These are phyloP conservation scores for Alternaria brassicicola DNA, from an alignment of 2,329 filamentous ascomycete species.

Conservation along the genomic window DNA sequence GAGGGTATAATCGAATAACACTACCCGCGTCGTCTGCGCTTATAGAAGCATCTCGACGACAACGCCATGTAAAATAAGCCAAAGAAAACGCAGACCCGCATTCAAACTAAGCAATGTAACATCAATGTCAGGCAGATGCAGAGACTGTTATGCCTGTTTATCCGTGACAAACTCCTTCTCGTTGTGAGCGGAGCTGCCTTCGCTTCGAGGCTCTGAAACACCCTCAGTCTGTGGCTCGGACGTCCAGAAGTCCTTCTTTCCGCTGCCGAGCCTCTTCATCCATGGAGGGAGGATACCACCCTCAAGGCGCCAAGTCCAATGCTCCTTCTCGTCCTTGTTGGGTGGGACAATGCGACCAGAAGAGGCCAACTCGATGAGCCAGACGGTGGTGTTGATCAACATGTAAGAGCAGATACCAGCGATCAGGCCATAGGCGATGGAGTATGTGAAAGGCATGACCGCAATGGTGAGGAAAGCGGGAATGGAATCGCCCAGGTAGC, in stretches of 20 bases:
- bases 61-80: slow-evolving; percentile 2
- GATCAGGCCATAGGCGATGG: slow-evolving; percentile 85
- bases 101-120: neutral
- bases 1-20: slow-evolving; percentile 18
- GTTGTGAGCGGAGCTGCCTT: slow-evolving; percentile 32
- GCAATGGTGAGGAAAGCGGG: slow-evolving; percentile 84
- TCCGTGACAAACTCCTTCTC: slow-evolving; percentile 34
- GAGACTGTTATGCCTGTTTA: slow-evolving; percentile 28
- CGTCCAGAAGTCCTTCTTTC: slow-evolving; percentile 77
- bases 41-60: neutral
- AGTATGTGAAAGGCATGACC: slow-evolving; percentile 90
- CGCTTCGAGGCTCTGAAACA: slow-evolving; percentile 34
- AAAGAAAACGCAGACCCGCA: neutral
- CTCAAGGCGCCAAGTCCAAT: slow-evolving; percentile 78
- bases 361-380: slow-evolving; percentile 68
- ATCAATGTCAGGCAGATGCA: slow-evolving; percentile 7
- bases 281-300: slow-evolving; percentile 78
- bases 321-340: slow-evolving; percentile 77
- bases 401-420: slow-evolving; percentile 79
- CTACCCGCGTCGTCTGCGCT: neutral
- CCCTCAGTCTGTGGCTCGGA: slow-evolving; percentile 35
- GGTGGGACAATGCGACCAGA: slow-evolving; percentile 74
- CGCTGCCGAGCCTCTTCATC: slow-evolving; percentile 66
- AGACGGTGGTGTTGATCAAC: slow-evolving; percentile 73
- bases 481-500: slow-evolving; percentile 77